Conservation (phyloP, 2,329 filamentous ascomycete species). For the Trichoderma endophyticum region DNA sequence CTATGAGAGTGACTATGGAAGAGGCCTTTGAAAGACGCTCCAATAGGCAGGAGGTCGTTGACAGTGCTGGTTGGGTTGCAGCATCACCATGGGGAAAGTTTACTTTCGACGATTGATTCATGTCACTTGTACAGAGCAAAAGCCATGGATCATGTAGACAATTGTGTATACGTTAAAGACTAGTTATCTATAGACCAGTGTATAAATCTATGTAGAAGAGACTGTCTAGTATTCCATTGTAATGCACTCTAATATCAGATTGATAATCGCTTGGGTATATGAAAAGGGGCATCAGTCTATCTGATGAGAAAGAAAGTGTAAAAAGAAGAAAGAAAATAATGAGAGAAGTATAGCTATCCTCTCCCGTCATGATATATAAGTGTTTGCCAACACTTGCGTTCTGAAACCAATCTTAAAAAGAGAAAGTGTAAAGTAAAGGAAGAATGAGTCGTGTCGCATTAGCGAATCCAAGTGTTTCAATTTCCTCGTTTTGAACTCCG, state of each 20-base stretch:
- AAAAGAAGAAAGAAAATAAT: not conserved
- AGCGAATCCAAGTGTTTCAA: not conserved
- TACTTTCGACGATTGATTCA: constrained; percentile 32
- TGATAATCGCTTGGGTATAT: constrained; percentile 34
- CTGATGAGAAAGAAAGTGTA: not conserved
- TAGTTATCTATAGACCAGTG: not conserved
- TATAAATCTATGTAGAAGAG: not conserved
- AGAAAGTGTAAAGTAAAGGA: not conserved
- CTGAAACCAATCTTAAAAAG: not conserved
- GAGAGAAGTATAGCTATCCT: not conserved
- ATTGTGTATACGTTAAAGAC: not conserved
- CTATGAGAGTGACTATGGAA: constrained; percentile 38
- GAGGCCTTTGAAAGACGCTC: constrained; percentile 44
- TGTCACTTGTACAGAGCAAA: not conserved
- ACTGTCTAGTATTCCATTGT: not conserved
- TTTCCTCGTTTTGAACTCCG: not conserved
- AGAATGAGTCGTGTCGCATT: not conserved
- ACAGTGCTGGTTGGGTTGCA: constrained; percentile 45
- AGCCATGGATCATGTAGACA: not conserved
- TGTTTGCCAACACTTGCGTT: not conserved
- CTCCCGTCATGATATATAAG: too few relatives aligned
- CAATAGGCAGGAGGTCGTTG: constrained; percentile 39
- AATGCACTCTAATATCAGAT: not conserved
- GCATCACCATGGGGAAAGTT: constrained; percentile 50
- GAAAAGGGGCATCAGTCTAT: constrained; percentile 10